Evolutionary conservation across 2,329 filamentous ascomycete genomes (phyloP), one percentile per base, ranked within the genome.

Genomic region (Phoma herbarum): DNA sequence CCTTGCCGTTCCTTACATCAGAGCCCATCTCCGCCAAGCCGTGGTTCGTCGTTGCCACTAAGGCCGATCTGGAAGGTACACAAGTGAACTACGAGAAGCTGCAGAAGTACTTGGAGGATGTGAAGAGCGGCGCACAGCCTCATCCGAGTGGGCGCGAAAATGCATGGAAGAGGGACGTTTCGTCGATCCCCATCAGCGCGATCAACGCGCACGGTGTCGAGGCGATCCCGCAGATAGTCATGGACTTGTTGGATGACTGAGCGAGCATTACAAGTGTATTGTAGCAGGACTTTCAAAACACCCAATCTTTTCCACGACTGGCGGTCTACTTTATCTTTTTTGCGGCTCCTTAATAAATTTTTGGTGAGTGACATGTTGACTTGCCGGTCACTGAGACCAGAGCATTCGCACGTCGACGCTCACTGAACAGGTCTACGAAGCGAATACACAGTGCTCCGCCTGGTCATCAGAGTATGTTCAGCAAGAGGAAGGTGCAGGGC

Each of bases 41-140:
- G 0, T 99, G 95, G 95, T 95, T 96, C 70, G 93, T 97, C 5
- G 88, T 97, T 42, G 94, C 92, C 1, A 97, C 93, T 20, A 98
- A 98, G 78, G 93, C 92, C 0, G 94, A 98, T 75, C 75, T 96
- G 53, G 86, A 88, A 3, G 85, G 85, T 3, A 96, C 95, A 2
- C 86, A 93, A 75, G 85, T 87, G 23, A 96, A 95, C 73, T 99
- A 92, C 75, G 78, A 77, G 33, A 78, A 80, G 50, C 80, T 99
- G 66, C 87, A 88, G 65, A 78, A 79, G 9, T 97, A 97, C 76
- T 78, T 99, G 4, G 82, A 85, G 4, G 80, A 80, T 4, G 84
- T 98, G 23, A 85, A 85, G 50, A 80, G 80, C 0, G 89, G 90
- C 1, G 77, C 80, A 20, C 83, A 84, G 57, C 81, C 83, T 26